phyloP scores from a whole-genome alignment of 2,329 filamentous ascomycete genomes.

The Amesomyces nigricolor region DNA sequence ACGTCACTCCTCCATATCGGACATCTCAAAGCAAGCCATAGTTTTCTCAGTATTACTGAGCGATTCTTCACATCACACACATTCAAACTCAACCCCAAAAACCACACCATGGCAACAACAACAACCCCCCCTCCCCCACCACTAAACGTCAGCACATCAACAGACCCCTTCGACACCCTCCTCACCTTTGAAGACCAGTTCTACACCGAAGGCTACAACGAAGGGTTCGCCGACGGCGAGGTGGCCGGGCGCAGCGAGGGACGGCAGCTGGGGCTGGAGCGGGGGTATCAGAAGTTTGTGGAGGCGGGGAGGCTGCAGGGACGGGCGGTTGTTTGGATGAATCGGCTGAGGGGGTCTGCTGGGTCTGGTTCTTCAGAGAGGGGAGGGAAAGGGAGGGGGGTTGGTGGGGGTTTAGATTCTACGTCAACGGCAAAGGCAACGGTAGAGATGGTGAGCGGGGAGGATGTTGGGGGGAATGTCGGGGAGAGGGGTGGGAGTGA shows the following conservation, averaged over 20 bases:
- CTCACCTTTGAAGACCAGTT: constrained; percentile 62
- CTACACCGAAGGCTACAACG: constrained; percentile 74
- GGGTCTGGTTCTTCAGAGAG: too few relatives aligned
- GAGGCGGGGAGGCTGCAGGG: constrained; percentile 75
- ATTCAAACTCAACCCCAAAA: neutral
- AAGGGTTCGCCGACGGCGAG: constrained; percentile 70
- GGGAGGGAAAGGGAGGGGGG: too few relatives aligned
- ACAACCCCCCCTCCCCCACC: constrained; percentile 9
- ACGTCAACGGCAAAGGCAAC: too few relatives aligned
- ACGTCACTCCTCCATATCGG: neutral
- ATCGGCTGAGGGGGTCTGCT: constrained; percentile 49
- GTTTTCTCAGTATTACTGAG: neutral
- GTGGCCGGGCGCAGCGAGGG: constrained; percentile 80
- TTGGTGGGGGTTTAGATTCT: too few relatives aligned
- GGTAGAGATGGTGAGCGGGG: too few relatives aligned
- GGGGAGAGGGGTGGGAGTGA: too few relatives aligned
- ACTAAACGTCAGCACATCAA: constrained; percentile 12
- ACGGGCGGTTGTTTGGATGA: constrained; percentile 76
- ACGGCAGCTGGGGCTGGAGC: constrained; percentile 82
- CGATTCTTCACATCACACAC: too few relatives aligned
- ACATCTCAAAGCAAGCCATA: neutral
- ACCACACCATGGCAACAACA: constrained; percentile 8
- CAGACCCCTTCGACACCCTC: constrained; percentile 52
- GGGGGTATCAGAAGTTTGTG: constrained; percentile 87
- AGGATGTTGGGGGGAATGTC: too few relatives aligned